Base-by-base conservation (phyloP, 768 basidiomycete species). In the Suillus plorans region DNA sequence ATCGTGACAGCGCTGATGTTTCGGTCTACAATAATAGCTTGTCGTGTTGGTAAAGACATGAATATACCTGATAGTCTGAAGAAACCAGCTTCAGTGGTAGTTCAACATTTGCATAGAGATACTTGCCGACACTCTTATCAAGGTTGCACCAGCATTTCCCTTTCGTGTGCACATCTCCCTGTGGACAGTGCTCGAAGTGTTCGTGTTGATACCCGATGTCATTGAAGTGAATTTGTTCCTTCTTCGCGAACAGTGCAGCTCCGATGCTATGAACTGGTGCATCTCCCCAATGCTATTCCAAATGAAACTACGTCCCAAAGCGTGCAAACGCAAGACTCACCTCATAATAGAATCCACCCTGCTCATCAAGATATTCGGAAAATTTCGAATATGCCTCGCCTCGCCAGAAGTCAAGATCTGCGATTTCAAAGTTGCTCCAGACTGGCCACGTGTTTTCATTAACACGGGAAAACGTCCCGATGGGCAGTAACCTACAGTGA, bases 301-400 rank as follows among this genome's bases (percentile, higher is more conserved):
- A 41, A 20, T 61, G 53, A 47, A 25, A 52, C 58, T 18, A 13
- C 41, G 62, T 8, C 44, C 39, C 41, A 56, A 52, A 28, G 22
- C 8, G 37, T 22, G 45, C 14, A 63, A 37, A 58, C 42, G 5
- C 67, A 60, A 12, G 20, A 73, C 79, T 12, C 36, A 90, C 90
- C 87, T 95, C 94, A 71, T 95, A 95, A 79, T 95, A 95, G 77
- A 96, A 95, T 5, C 95, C 94, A 49, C 95, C 95, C 56, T 86
- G 85, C 2, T 82, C 77, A 68, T 97, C 95, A 39, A 97, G 83
- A 73, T 85, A 84, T 34, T 92, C 86, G 70, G 97, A 97, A 79
- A 89, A 96, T 57, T 86, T 84, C 69, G 85, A 84, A 77, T 97
- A 98, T 0, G 92, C 90, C 68, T 93, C 88, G 1, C 84, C 81